phyloP scores from a whole-genome alignment of 2,329 filamentous ascomycete genomes.

The Macrophomina tecta region DNA sequence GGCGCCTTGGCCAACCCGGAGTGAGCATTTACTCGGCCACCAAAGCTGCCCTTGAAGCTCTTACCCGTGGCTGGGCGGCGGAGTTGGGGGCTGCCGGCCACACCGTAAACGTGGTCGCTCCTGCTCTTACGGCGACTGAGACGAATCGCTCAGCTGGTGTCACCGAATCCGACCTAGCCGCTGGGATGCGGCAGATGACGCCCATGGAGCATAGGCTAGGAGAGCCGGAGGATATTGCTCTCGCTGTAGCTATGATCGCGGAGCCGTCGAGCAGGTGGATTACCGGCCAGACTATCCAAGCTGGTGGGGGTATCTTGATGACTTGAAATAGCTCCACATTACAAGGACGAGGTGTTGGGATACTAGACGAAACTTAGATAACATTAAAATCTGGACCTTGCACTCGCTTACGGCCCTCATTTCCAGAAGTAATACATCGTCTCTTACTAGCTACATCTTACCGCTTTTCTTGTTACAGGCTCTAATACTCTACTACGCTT shows the following conservation, averaged over 20 bases:
- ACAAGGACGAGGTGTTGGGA: too few species aligned
- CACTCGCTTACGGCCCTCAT: too few species aligned
- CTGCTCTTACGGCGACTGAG: conserved; percentile 14
- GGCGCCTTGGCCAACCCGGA: conserved; percentile 80
- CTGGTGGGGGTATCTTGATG: conserved; percentile 11
- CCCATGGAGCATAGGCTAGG: background rate
- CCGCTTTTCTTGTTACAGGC: too few species aligned
- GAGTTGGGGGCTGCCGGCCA: background rate
- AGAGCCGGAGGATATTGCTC: background rate
- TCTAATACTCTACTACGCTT: too few species aligned
- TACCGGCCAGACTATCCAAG: conserved; percentile 11
- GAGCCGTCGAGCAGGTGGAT: conserved; percentile 17
- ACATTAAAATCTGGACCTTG: too few species aligned
- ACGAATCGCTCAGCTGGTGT: background rate
- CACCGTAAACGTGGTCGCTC: conserved; percentile 6
- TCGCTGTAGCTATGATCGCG: background rate
- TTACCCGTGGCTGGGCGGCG: background rate
- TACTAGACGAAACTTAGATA: too few species aligned
- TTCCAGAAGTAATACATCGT: too few species aligned
- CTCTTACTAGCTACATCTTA: too few species aligned
- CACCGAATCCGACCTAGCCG: background rate
- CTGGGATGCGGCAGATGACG: background rate
- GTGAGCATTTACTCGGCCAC: conserved; percentile 89
- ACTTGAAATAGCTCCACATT: background rate
- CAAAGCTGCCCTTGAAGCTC: conserved; percentile 63